These are phyloP conservation scores for Populus hybrid DNA, from an alignment of 441 rosid species.

Conservation along the genomic window DNA sequence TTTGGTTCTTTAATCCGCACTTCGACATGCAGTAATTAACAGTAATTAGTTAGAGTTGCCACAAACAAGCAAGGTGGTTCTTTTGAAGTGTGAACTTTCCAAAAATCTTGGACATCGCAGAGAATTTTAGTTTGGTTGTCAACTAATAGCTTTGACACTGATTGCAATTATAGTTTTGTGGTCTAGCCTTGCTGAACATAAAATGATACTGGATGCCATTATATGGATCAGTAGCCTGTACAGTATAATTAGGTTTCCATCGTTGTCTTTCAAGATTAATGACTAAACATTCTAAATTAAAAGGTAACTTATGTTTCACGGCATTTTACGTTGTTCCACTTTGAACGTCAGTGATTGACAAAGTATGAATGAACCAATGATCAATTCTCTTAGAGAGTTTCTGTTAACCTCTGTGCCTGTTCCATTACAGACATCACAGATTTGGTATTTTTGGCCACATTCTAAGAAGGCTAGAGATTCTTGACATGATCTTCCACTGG, in stretches of 20 bases:
- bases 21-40: too few species aligned
- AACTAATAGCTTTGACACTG: background rate
- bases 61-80: too few species aligned
- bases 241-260: slow-evolving; percentile 22
- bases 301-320: slow-evolving; percentile 5
- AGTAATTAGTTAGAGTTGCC: background rate
- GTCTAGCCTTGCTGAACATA: background rate
- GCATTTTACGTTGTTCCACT: background rate
- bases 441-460: background rate
- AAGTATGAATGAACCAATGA: background rate
- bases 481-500: background rate
- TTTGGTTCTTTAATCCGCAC: background rate
- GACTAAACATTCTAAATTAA: slow-evolving; percentile 5
- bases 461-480: background rate
- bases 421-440: background rate
- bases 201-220: background rate
- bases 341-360: background rate
- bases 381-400: background rate
- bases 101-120: background rate
- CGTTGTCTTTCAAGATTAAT: slow-evolving; percentile 19
- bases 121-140: background rate
- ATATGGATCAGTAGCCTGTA: background rate
- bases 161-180: background rate
- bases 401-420: background rate
- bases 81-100: too few species aligned